These are phyloP conservation scores for Microglena sp. DNA, from an alignment of 139 green algal species.

Conservation along the genomic window DNA sequence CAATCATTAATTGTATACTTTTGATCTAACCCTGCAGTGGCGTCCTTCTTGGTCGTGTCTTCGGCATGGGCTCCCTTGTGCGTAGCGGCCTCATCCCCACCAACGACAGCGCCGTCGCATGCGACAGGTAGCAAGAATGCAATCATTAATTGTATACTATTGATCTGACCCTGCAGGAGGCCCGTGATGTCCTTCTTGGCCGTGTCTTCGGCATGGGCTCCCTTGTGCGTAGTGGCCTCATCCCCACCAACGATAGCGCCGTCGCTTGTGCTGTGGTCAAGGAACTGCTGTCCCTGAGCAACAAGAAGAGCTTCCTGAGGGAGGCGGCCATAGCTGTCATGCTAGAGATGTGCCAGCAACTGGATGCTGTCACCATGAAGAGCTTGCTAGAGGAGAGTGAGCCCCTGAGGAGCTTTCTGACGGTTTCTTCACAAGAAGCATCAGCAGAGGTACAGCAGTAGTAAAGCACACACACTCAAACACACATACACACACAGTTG, in stretches of 20 bases:
- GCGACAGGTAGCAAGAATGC: no score
- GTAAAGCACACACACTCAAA: conserved; percentile 1
- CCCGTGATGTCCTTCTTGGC: conserved; percentile 55
- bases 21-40: no score
- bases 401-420: neutral
- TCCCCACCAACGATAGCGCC: neutral
- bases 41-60: conserved; percentile 54
- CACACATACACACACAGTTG: neutral
- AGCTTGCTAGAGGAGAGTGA: neutral
- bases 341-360: neutral
- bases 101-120: no score
- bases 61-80: conserved; percentile 51
- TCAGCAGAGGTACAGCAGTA: conserved; percentile 1
- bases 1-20: no score
- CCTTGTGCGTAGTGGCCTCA: conserved; percentile 33
- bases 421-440: neutral
- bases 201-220: conserved; percentile 58
- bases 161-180: no score
- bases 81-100: conserved; percentile 25
- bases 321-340: conserved; percentile 47
- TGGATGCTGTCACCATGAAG: conserved; percentile 4
- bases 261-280: neutral
- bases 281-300: conserved; percentile 29
- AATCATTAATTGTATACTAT: no score
- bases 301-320: conserved; percentile 59